Evolutionary conservation across 2,329 filamentous ascomycete species (phyloP).

Genomic region (Aspergillus aculeatus): DNA sequence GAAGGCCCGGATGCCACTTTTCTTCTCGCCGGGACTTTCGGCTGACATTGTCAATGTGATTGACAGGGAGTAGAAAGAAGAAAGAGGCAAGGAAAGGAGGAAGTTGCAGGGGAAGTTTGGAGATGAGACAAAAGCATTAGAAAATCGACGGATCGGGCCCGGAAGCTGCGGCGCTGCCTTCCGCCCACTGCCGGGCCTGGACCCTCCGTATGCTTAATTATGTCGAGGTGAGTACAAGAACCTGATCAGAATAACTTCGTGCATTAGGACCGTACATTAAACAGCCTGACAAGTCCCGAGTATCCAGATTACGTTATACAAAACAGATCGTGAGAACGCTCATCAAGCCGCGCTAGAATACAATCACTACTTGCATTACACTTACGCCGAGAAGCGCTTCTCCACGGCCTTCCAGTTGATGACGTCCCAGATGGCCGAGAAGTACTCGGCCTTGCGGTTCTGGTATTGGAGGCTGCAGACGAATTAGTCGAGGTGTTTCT

Average conservation of each 20-base stretch:
- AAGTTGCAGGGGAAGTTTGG: background rate
- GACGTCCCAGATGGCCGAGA: constrained; percentile 89
- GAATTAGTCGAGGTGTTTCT: constrained; percentile 18
- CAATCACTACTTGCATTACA: constrained; percentile 1
- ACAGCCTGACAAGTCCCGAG: constrained; percentile 11
- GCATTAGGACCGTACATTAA: constrained; percentile 9
- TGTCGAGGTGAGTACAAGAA: too few species aligned
- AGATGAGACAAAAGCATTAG: background rate
- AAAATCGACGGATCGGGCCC: background rate
- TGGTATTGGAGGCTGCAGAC: constrained; percentile 74
- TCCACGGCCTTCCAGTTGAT: constrained; percentile 93
- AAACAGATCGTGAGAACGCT: constrained; percentile 10
- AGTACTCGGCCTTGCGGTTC: constrained; percentile 97
- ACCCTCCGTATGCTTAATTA: background rate
- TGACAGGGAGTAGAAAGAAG: background rate
- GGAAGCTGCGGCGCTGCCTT: constrained; percentile 1
- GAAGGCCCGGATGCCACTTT: constrained; percentile 30
- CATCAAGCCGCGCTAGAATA: constrained; percentile 15
- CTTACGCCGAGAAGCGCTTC: constrained; percentile 63
- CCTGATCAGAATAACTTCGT: background rate
- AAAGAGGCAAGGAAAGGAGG: background rate
- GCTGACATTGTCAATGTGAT: constrained; percentile 26
- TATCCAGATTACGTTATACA: constrained; percentile 8
- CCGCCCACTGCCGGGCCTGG: background rate
- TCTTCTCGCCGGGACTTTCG: constrained; percentile 31